These are phyloP conservation scores for Podochytrium sp. DNA, from an alignment of 192 early-diverging fungal species.

Conservation along the genomic window DNA sequence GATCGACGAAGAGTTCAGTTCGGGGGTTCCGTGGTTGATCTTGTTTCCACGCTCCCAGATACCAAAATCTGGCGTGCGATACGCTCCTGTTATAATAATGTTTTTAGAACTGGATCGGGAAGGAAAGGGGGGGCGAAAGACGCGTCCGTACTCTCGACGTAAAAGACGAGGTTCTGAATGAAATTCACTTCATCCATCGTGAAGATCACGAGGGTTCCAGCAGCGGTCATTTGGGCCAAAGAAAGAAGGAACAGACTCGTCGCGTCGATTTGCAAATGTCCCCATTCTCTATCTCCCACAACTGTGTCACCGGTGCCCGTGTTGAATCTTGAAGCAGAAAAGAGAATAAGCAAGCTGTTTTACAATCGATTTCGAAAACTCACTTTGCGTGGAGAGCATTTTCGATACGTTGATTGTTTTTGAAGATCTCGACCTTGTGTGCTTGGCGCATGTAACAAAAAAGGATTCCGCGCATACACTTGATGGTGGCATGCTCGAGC, in stretches of 20 bases:
- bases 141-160: constrained; percentile 68
- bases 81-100: constrained; percentile 43
- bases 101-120: background rate
- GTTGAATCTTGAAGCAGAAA: constrained; percentile 58
- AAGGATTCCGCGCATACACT: constrained; percentile 83
- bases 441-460: constrained; percentile 84
- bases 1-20: constrained; percentile 86
- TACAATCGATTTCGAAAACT: background rate
- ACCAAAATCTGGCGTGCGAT: constrained; percentile 85
- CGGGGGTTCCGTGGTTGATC: constrained; percentile 82
- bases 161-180: constrained; percentile 87
- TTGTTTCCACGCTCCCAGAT: constrained; percentile 92
- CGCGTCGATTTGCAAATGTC: constrained; percentile 88
- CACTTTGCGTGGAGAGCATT: constrained; percentile 86
- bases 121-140: background rate
- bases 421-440: constrained; percentile 80
- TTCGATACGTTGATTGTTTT: constrained; percentile 73
- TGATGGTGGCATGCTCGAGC: constrained; percentile 83
- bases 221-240: constrained; percentile 83
- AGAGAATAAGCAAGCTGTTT: constrained; percentile 14
- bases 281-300: constrained; percentile 84
- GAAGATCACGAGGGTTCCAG: constrained; percentile 74
- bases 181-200: constrained; percentile 86
- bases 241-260: constrained; percentile 80
- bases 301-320: constrained; percentile 83